A percentile compares a stretch with the other conserved stretches of the same genome.
Evolutionary conservation across 768 basidiomycete genomes (phyloP).

Genomic region (Cystofilobasidium capitatum): DNA sequence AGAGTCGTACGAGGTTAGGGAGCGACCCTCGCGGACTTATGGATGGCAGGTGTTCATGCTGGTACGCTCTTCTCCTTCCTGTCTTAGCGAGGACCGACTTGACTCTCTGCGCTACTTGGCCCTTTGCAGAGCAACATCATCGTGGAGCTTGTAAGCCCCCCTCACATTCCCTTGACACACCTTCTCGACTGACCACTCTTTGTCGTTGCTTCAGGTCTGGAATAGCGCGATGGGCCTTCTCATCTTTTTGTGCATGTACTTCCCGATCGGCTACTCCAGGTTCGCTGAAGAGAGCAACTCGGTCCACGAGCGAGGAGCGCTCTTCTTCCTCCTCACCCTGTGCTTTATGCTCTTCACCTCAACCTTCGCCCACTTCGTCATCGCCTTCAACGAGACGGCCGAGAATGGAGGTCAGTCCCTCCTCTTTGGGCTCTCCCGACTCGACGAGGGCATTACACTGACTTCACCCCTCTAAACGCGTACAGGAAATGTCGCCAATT

Average conservation of each 20-base stretch:
- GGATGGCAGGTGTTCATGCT: constrained; percentile 34
- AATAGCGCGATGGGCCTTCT: constrained; percentile 34
- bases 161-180: too few species aligned
- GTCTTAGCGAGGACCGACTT: too few species aligned
- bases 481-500: constrained; percentile 43
- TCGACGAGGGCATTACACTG: too few species aligned
- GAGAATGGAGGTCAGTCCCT: too few species aligned
- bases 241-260: too few species aligned
- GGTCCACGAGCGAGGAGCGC: constrained; percentile 40
- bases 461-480: too few species aligned
- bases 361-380: constrained; percentile 41
- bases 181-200: too few species aligned
- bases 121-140: constrained; percentile 34
- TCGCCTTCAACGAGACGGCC: constrained; percentile 40
- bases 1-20: constrained; percentile 26
- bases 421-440: too few species aligned
- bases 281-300: constrained; percentile 41
- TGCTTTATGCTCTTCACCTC: constrained; percentile 41
- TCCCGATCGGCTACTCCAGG: constrained; percentile 41
- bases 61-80: too few species aligned
- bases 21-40: constrained; percentile 35
- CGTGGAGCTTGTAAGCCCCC: constrained; percentile 29
- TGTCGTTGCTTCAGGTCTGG: too few species aligned
- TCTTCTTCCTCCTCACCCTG: constrained; percentile 42
- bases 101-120: too few species aligned